Evolutionary conservation across 1,139 yeast genomes (phyloP).

Genomic region (Taiozyma onychis): DNA sequence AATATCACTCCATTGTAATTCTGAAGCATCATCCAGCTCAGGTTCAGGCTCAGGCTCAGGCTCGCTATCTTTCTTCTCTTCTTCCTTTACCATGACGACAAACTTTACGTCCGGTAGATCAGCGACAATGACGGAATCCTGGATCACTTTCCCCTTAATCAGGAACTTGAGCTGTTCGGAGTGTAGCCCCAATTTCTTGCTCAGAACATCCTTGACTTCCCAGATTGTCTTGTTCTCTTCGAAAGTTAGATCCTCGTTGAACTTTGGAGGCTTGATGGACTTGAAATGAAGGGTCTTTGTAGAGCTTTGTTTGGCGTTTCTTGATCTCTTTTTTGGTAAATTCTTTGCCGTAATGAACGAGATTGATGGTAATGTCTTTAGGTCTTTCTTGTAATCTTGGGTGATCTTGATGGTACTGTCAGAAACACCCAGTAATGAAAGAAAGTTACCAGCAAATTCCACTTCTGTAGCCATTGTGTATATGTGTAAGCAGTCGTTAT

Average conservation of each 20-base stretch:
- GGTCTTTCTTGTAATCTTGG: conserved; percentile 12
- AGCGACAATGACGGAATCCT: conserved; percentile 28
- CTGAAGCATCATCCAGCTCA: conserved; percentile 5
- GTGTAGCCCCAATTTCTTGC: conserved; percentile 12
- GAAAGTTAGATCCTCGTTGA: conserved; percentile 25
- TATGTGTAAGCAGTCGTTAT: not conserved
- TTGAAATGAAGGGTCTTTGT: conserved; percentile 25
- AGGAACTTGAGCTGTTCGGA: conserved; percentile 30
- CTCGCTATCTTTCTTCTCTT: conserved; percentile 1
- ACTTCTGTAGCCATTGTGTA: conserved; percentile 5
- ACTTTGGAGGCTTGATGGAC: conserved; percentile 42
- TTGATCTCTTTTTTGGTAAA: not conserved
- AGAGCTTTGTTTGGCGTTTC: not conserved
- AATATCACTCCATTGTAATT: conserved; percentile 33
- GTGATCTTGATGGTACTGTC: conserved; percentile 3
- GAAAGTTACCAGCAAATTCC: conserved; percentile 15
- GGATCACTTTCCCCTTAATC: conserved; percentile 44
- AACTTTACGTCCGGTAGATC: conserved; percentile 21
- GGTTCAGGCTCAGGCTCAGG: conserved; percentile 11
- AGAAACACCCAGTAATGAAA: conserved; percentile 14
- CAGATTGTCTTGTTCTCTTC: conserved; percentile 29
- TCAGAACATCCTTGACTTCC: conserved; percentile 32
- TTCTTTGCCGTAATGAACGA: not conserved
- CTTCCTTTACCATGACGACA: conserved; percentile 31
- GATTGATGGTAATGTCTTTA: conserved; percentile 12